phyloP scores from a whole-genome alignment of 495 filamentous ascomycete genomes.

The Penicillium angulare region DNA sequence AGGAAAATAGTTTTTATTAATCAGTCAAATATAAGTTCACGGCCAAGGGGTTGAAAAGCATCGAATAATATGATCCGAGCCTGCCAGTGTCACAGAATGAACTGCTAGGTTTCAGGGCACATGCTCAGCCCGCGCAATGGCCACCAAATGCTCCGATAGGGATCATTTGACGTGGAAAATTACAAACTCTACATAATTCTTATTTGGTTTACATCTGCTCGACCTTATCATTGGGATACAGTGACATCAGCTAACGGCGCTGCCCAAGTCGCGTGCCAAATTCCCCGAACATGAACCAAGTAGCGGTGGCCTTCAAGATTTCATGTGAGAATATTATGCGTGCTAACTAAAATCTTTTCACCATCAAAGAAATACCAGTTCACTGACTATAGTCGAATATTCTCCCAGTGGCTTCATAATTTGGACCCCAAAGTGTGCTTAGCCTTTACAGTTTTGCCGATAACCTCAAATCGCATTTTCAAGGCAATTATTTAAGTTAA shows the following conservation, averaged over 20 bases:
- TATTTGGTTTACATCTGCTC: conserved; percentile 14
- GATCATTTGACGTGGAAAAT: conserved; percentile 8
- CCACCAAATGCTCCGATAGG: background rate
- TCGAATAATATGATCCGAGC: too few relatives aligned
- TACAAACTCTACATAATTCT: conserved; percentile 23
- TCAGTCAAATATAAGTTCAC: too few relatives aligned
- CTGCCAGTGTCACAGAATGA: too few relatives aligned
- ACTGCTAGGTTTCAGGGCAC: background rate
- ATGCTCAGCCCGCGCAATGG: background rate
- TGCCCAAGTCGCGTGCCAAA: conserved; percentile 31
- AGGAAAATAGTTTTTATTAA: too few relatives aligned
- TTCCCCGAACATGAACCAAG: conserved; percentile 25
- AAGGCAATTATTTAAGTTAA: too few relatives aligned
- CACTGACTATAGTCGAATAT: too few relatives aligned
- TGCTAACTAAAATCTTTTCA: conserved; percentile 6
- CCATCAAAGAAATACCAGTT: too few relatives aligned
- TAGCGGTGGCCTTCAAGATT: conserved; percentile 26
- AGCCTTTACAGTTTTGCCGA: too few relatives aligned
- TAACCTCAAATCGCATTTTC: too few relatives aligned
- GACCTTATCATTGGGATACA: conserved; percentile 15
- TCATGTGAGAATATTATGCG: conserved; percentile 6
- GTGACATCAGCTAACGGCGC: conserved; percentile 16
- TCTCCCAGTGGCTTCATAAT: conserved; percentile 37
- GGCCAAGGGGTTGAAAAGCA: too few relatives aligned
- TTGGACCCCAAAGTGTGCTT: too few relatives aligned